A percentile compares a stretch with the other conserved stretches of the same genome.
Evolutionary conservation across 192 early-diverging fungal species (phyloP).

Genomic region (Podila verticillata): DNA sequence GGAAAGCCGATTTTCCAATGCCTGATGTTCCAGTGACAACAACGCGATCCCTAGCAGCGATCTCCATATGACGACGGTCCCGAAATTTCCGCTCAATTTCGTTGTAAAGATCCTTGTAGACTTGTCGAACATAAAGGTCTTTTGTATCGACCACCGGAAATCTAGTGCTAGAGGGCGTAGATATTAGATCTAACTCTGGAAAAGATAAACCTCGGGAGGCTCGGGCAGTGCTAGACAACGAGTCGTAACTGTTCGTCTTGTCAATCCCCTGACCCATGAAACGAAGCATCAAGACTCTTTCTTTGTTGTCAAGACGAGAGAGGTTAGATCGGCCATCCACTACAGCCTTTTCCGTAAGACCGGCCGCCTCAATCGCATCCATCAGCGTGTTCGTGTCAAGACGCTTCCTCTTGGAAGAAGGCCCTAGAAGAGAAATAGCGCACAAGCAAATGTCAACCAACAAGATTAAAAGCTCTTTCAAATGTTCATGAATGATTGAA

Average conservation of each 20-base stretch:
- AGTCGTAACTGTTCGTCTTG: background rate
- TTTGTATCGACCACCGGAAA: constrained; percentile 26
- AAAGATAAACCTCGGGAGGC: background rate
- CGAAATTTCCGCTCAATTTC: constrained; percentile 2
- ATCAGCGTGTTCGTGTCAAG: background rate
- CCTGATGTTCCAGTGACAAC: constrained; percentile 43
- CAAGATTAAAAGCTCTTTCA: too few species aligned
- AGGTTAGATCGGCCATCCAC: constrained; percentile 11
- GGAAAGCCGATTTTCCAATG: constrained; percentile 48
- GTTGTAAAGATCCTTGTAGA: constrained; percentile 33
- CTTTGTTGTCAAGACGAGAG: constrained; percentile 27
- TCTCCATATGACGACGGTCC: background rate
- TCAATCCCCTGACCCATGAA: constrained; percentile 6
- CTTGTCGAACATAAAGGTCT: constrained; percentile 25
- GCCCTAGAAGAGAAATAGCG: constrained; percentile 1
- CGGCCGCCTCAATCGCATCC: constrained; percentile 8
- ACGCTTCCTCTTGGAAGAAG: constrained; percentile 11
- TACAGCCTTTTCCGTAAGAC: constrained; percentile 15
- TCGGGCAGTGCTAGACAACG: constrained; percentile 1
- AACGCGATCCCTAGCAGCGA: constrained; percentile 1
- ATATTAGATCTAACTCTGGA: background rate
- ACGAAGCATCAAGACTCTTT: constrained; percentile 19
- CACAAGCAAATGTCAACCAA: background rate
- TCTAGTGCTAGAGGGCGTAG: background rate
- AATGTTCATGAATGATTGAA: too few species aligned